Base-by-base conservation (phyloP, 805 yeast species). In the Tetrapisispora namnaoensis region DNA sequence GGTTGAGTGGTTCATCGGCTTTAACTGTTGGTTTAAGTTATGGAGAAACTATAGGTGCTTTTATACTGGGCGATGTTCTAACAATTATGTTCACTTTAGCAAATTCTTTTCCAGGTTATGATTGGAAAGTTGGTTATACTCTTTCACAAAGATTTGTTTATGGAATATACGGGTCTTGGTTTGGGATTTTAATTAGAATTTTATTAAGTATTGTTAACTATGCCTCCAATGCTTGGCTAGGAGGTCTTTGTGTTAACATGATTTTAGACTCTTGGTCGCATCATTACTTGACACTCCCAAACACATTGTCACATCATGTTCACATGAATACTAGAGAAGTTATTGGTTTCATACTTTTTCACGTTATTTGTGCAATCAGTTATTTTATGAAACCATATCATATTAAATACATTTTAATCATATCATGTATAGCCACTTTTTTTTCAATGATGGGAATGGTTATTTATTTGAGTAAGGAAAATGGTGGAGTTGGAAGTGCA, bases 51-150 rank as follows among this genome's bases (percentile, higher is more conserved):
- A 69, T 77, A 58, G 73, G 75, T 10, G 67, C 71, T 20, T 69
- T 68, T 42, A 66, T 72, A 34, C 53, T 77, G n/a, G 80, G 76
- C 32, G 77, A 76, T 57, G 53, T 71, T 5, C 52, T 77, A 16
- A 73, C 77, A 16, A 62, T 72, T 39, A 17, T 65, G 5, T 68
- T 71, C 49, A 73, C 80, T 16, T 54, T 73, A 37, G 68, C 74
- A 13, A 75, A 75, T 55, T 71, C 77, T 18, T 69, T 65, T 45
- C 77, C 75, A 0, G 82, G 82, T 41, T 57, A 63, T 17, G 70
- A 74, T 43, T 76, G 72, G 66, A 79, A 75, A 57, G 69, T 74
- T 40, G 78, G 78, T 10, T 74, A 65, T 54, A 72, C 79, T 1
- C 47, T 74, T 20, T 63, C 71, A 8, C 77, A 72, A 54, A 61